These are phyloP conservation scores for Drosera capensis DNA, from an alignment of 148 eudicot species.

Conservation along the genomic window DNA sequence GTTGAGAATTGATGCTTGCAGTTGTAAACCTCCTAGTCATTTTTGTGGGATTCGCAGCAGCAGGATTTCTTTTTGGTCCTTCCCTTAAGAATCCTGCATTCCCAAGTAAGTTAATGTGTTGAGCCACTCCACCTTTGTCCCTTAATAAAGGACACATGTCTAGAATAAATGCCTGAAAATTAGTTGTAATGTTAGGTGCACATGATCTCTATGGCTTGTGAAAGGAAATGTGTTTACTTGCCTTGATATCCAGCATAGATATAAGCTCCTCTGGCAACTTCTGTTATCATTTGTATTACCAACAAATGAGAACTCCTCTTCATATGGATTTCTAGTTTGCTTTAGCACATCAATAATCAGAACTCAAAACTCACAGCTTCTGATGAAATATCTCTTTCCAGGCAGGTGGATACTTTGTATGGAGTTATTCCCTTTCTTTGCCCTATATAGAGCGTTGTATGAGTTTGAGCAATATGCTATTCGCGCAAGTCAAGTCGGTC, in stretches of 20 bases:
- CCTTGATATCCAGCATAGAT: too few relatives aligned
- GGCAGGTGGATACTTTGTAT: conserved; percentile 67
- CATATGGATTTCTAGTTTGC: too few relatives aligned
- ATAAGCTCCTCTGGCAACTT: too few relatives aligned
- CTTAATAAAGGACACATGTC: too few relatives aligned
- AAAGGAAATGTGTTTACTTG: too few relatives aligned
- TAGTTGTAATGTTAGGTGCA: too few relatives aligned
- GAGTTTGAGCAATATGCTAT: conserved; percentile 63
- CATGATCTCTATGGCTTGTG: too few relatives aligned
- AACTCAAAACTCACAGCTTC: conserved; percentile 3
- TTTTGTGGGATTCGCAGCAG: conserved; percentile 69
- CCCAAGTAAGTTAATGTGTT: conserved; percentile 77
- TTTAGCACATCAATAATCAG: too few relatives aligned
- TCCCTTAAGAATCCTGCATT: conserved; percentile 68
- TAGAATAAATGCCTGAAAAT: too few relatives aligned
- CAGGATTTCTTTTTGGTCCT: conserved; percentile 59
- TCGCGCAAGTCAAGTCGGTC: conserved; percentile 37
- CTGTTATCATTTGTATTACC: too few relatives aligned
- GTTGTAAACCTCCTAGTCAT: conserved; percentile 62
- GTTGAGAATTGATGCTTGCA: conserved; percentile 16
- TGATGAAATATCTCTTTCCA: conserved; percentile 12
- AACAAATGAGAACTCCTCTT: too few relatives aligned
- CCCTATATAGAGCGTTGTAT: conserved; percentile 66
- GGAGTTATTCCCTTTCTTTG: conserved; percentile 85
- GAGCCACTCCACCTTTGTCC: too few relatives aligned